A percentile compares a stretch with the other conserved stretches of the same genome.
These are phyloP conservation scores for Digitaria exilis DNA, from an alignment of 202 grass and related monocot genomes.

Conservation along the genomic window DNA sequence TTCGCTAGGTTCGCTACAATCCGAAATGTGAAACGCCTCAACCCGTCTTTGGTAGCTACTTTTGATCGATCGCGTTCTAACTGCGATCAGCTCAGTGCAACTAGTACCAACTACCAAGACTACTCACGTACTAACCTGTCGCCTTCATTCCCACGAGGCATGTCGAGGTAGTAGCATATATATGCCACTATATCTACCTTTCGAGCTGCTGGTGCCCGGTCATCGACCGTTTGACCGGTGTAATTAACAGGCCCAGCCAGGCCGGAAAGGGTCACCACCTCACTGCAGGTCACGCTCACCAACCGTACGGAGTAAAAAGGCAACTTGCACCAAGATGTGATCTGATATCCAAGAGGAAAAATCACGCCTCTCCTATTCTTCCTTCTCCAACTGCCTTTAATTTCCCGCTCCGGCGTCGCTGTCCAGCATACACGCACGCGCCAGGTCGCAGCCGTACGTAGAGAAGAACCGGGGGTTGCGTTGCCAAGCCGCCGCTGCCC, in stretches of 20 bases:
- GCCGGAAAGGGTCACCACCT: not conserved
- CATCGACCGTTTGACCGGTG: not conserved
- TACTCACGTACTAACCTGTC: not conserved
- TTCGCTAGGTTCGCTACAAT: not conserved
- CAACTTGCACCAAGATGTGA: not conserved
- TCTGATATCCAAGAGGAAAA: not conserved
- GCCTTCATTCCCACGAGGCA: not conserved
- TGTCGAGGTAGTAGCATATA: not conserved
- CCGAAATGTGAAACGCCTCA: not conserved
- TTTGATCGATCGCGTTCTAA: not conserved
- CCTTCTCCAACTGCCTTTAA: not conserved
- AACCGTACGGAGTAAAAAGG: not conserved
- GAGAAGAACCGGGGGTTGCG: not conserved
- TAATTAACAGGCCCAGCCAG: not conserved
- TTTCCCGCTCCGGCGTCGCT: slow-evolving; percentile 23
- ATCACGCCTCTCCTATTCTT: not conserved
- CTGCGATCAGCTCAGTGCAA: not conserved
- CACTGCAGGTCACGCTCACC: not conserved
- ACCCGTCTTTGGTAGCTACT: slow-evolving; percentile 13
- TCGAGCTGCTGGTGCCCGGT: not conserved
- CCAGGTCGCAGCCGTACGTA: not conserved
- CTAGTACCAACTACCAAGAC: too few relatives aligned
- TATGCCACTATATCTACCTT: too few relatives aligned
- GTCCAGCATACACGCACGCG: not conserved
- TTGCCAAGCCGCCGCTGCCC: not conserved